Conservation (phyloP, 2,329 filamentous ascomycete species). For the Aspergillus brasiliensis region DNA sequence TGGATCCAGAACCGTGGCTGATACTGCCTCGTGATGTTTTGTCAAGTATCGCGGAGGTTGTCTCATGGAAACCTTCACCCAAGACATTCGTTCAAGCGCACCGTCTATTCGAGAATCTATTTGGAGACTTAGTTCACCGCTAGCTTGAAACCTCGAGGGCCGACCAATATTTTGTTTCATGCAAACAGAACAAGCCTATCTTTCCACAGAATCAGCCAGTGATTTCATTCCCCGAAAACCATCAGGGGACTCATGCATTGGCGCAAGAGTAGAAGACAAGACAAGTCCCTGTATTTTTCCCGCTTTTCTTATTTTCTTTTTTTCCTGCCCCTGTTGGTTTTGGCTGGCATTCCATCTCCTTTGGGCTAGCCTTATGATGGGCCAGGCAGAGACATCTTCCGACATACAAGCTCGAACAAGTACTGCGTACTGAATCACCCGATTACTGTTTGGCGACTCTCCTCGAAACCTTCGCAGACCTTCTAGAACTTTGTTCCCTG, state of each 20-base stretch:
- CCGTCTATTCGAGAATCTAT: conserved; percentile 19
- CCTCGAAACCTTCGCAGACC: conserved; percentile 17
- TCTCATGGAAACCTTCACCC: conserved; percentile 22
- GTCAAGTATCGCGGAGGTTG: conserved; percentile 22
- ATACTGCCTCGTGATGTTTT: conserved; percentile 23
- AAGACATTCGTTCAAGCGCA: conserved; percentile 26
- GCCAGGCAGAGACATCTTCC: conserved; percentile 8
- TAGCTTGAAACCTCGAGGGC: conserved; percentile 22
- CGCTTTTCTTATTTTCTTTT: conserved; percentile 8
- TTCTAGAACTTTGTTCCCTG: conserved; percentile 31
- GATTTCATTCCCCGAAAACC: conserved; percentile 19
- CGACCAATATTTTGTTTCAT: conserved; percentile 3
- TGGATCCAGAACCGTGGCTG: conserved; percentile 17
- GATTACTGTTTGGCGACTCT: background rate
- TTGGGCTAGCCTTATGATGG: conserved; percentile 14
- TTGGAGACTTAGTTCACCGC: conserved; percentile 25
- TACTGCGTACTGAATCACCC: conserved; percentile 7
- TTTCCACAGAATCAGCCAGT: background rate
- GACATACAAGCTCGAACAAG: conserved; percentile 12
- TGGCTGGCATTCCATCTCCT: too few relatives aligned
- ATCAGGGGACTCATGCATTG: conserved; percentile 21
- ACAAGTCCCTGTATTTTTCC: conserved; percentile 11
- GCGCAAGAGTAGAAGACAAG: conserved; percentile 13
- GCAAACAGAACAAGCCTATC: conserved; percentile 11
- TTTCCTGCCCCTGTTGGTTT: background rate